A percentile compares a stretch with the other conserved stretches of the same genome.
Evolutionary conservation across 768 basidiomycete species (phyloP).

Genomic region (Leccinellum luteum): DNA sequence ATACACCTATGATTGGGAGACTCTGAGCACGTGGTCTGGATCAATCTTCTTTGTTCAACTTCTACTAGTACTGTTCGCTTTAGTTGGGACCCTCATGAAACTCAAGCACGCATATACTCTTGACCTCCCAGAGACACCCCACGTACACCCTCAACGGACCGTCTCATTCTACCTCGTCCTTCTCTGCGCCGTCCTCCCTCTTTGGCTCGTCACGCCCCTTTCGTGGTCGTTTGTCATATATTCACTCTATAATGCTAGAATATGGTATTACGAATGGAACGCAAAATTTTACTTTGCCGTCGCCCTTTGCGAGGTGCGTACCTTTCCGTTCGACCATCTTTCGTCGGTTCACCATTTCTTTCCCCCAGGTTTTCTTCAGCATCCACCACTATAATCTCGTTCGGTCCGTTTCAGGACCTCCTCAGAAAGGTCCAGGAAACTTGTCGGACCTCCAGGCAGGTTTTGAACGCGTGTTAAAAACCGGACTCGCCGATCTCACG

Average conservation of each 20-base stretch:
- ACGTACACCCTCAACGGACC: conserved; percentile 37
- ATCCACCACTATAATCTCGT: conserved; percentile 58
- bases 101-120: background rate
- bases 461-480: conserved; percentile 60
- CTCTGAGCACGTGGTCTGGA: background rate
- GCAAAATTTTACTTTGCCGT: conserved; percentile 42
- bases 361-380: conserved; percentile 62
- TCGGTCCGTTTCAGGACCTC: conserved; percentile 44
- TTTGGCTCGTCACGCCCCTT: conserved; percentile 61
- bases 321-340: background rate
- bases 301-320: conserved; percentile 58
- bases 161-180: conserved; percentile 60
- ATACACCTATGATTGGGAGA: too few relatives aligned
- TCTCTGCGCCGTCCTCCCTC: conserved; percentile 52
- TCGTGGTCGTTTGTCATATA: conserved; percentile 62
- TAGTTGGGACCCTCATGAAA: background rate
- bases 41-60: conserved; percentile 5
- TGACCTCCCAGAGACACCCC: conserved; percentile 36
- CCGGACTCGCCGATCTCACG: conserved; percentile 57
- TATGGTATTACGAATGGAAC: conserved; percentile 42
- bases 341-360: background rate
- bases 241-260: conserved; percentile 41
- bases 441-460: conserved; percentile 55
- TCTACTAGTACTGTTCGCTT: too few relatives aligned
- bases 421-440: conserved; percentile 45